Percentiles rank a stretch among this genome's conserved stretches.
Conservation (phyloP, 2,329 filamentous ascomycete species). For the Colletotrichum noveboracense region DNA sequence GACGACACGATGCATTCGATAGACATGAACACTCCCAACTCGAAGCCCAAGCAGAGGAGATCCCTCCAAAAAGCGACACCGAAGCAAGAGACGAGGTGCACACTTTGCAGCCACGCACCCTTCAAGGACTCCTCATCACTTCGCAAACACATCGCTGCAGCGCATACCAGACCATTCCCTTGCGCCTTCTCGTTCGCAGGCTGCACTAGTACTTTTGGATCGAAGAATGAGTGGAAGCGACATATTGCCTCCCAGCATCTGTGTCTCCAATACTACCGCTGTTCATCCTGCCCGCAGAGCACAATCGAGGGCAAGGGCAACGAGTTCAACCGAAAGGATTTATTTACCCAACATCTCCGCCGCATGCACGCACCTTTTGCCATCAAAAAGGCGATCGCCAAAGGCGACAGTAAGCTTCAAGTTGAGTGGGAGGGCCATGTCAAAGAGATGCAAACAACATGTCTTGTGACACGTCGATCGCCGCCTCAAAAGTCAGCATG, state of each 20-base stretch:
- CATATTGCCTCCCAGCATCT: slow-evolving; percentile 93
- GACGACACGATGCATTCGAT: slow-evolving; percentile 43
- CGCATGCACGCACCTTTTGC: slow-evolving; percentile 86
- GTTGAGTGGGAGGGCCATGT: slow-evolving; percentile 69
- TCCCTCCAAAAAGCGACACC: slow-evolving; percentile 51
- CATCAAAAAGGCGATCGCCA: slow-evolving; percentile 62
- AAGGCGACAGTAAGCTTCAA: slow-evolving; percentile 64
- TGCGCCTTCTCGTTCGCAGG: slow-evolving; percentile 88
- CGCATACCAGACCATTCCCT: slow-evolving; percentile 76
- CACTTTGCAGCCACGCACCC: slow-evolving; percentile 65
- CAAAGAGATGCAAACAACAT: slow-evolving; percentile 75
- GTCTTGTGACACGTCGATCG: slow-evolving; percentile 71
- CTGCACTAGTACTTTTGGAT: slow-evolving; percentile 82
- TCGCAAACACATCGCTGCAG: slow-evolving; percentile 70
- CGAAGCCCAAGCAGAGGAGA: slow-evolving; percentile 49
- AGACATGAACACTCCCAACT: slow-evolving; percentile 38
- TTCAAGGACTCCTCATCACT: slow-evolving; percentile 72
- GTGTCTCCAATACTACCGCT: slow-evolving; percentile 68
- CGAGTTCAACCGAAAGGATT: slow-evolving; percentile 91
- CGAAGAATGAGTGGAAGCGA: slow-evolving; percentile 98
- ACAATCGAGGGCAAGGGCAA: slow-evolving; percentile 62
- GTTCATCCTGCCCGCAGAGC: slow-evolving; percentile 63
- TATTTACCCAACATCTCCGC: slow-evolving; percentile 92
- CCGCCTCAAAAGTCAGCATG: slow-evolving; percentile 77
- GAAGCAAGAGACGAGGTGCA: slow-evolving; percentile 67